phyloP scores from a whole-genome alignment of 1,284 basidiomycete genomes.

The Phenoliferia sp. region DNA sequence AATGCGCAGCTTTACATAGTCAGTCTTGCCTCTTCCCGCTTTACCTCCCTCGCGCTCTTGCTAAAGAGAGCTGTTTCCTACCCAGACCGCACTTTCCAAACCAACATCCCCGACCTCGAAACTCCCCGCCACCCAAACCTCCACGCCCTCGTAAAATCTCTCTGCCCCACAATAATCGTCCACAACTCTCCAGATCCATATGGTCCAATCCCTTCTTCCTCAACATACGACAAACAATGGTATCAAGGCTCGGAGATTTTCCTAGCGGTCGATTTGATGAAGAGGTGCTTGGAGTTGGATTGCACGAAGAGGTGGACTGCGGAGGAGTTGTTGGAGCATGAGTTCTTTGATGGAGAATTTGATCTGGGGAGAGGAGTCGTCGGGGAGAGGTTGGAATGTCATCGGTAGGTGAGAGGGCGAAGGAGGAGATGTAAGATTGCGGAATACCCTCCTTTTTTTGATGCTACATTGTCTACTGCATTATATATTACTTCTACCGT shows the following conservation, averaged over 20 bases:
- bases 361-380: slow-evolving; percentile 18
- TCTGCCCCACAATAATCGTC: slow-evolving; percentile 65
- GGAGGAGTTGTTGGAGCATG: slow-evolving; percentile 65
- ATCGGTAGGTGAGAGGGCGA: background rate
- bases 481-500: too few species aligned
- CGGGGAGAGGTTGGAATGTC: background rate
- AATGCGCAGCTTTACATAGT: slow-evolving; percentile 85
- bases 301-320: slow-evolving; percentile 51
- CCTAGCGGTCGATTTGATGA: slow-evolving; percentile 66
- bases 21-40: slow-evolving; percentile 39
- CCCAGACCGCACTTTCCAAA: slow-evolving; percentile 74
- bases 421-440: background rate
- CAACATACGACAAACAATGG: slow-evolving; percentile 26
- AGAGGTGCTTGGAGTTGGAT: slow-evolving; percentile 65
- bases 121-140: slow-evolving; percentile 59
- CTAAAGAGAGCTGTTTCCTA: background rate
- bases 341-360: slow-evolving; percentile 53
- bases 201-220: slow-evolving; percentile 19
- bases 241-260: slow-evolving; percentile 58
- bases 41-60: background rate
- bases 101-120: slow-evolving; percentile 73
- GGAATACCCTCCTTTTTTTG: too few species aligned
- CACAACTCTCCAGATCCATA: slow-evolving; percentile 35
- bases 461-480: too few species aligned
- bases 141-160: slow-evolving; percentile 63